phyloP scores from a whole-genome alignment of 352 stramenopile species.

The Phytophthora pinifolia region DNA sequence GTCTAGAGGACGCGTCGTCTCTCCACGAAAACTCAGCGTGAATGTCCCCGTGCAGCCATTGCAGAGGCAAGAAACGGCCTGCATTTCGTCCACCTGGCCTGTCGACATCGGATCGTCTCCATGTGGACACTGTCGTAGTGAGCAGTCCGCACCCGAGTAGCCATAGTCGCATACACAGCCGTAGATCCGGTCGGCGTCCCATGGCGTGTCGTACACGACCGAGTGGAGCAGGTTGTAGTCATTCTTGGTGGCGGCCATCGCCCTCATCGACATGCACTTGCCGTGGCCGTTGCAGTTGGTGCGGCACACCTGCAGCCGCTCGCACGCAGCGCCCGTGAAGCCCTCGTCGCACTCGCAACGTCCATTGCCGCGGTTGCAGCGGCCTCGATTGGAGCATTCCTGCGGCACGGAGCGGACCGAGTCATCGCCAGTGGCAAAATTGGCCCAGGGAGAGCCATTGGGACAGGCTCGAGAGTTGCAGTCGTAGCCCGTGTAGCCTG shows the following conservation, averaged over 20 bases:
- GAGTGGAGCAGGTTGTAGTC: constrained; percentile 66
- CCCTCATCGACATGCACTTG: constrained; percentile 79
- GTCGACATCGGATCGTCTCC: constrained; percentile 86
- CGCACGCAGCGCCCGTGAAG: constrained; percentile 73
- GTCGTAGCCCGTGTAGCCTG: constrained; percentile 87
- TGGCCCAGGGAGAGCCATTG: constrained; percentile 56
- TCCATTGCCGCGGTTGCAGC: constrained; percentile 73
- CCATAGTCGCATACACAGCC: constrained; percentile 90
- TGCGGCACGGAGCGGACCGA: constrained; percentile 37
- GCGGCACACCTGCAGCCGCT: constrained; percentile 65
- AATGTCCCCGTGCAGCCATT: constrained; percentile 61
- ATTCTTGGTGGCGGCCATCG: constrained; percentile 49
- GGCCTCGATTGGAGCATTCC: constrained; percentile 77
- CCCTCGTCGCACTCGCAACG: constrained; percentile 78
- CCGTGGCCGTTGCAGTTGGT: constrained; percentile 90
- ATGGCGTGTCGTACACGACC: constrained; percentile 56
- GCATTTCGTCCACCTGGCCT: constrained; percentile 75
- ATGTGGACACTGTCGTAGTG: constrained; percentile 74
- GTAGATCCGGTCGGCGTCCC: constrained; percentile 86
- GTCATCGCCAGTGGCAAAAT: constrained; percentile 49
- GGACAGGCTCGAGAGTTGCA: constrained; percentile 83
- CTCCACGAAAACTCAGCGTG: constrained; percentile 57
- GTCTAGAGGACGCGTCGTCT: constrained; percentile 47
- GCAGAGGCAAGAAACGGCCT: constrained; percentile 73
- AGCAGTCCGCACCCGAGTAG: constrained; percentile 89